phyloP scores from a whole-genome alignment of 2,329 filamentous ascomycete species.

The Ophiocordyceps polyrhachis-furcata region DNA sequence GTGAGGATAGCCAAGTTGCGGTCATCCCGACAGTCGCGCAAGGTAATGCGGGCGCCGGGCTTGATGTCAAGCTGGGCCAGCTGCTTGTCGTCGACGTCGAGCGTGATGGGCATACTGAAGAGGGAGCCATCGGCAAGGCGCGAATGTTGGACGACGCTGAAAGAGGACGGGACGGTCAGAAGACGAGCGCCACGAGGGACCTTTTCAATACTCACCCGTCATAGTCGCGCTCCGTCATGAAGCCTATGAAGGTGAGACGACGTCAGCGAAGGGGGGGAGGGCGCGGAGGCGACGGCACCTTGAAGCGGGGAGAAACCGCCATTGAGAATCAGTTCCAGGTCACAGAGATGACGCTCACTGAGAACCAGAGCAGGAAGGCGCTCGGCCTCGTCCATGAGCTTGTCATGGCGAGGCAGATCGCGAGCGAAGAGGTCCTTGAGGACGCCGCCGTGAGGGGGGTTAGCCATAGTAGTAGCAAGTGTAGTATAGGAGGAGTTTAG shows the following conservation, averaged over 20 bases:
- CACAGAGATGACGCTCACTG: constrained; percentile 87
- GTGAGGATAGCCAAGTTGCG: constrained; percentile 90
- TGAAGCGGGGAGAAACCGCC: constrained; percentile 96
- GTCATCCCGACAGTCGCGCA: constrained; percentile 93
- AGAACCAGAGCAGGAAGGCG: constrained; percentile 67
- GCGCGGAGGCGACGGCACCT: constrained; percentile 36
- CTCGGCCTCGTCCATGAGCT: constrained; percentile 74
- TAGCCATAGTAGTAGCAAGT: constrained; percentile 31
- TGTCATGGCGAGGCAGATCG: constrained; percentile 63
- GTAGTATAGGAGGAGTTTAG: background rate
- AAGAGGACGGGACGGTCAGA: background rate
- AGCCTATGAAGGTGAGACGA: constrained; percentile 37
- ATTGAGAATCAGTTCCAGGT: constrained; percentile 92
- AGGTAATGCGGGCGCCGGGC: constrained; percentile 63
- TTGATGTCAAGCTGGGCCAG: constrained; percentile 62
- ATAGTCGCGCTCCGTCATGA: constrained; percentile 96
- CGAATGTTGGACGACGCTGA: constrained; percentile 71
- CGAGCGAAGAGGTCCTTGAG: constrained; percentile 96
- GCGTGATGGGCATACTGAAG: constrained; percentile 92
- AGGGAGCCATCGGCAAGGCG: constrained; percentile 76
- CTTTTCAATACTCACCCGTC: constrained; percentile 48
- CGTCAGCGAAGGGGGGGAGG: background rate
- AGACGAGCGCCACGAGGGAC: background rate
- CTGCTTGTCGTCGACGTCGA: constrained; percentile 60
- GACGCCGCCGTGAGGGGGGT: constrained; percentile 70